Evolutionary conservation across 108 stramenopile genomes (phyloP).

Genomic region (Stephanodiscus minutulus): DNA sequence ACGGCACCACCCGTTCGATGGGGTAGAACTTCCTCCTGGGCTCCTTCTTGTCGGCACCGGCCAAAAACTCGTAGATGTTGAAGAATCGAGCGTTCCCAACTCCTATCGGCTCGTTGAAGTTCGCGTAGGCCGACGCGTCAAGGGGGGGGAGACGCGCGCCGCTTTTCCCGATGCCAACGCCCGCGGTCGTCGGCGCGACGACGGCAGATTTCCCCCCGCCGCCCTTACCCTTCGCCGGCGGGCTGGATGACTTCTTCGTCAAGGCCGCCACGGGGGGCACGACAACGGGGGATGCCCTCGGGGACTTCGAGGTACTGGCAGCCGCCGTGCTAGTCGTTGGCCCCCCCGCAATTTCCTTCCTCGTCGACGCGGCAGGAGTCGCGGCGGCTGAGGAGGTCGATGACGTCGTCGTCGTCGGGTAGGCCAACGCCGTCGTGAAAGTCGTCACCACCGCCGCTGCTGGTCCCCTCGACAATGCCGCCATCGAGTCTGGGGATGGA

Average conservation of each 20-base stretch:
- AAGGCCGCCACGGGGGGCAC: slow-evolving; percentile 13
- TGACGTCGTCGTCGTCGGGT: no score
- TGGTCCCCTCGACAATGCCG: neutral
- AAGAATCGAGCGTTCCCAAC: slow-evolving; percentile 37
- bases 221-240: neutral
- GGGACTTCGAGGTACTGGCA: neutral
- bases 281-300: slow-evolving; percentile 7
- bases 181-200: neutral
- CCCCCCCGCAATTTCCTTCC: neutral
- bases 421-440: no score
- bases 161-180: slow-evolving; percentile 62
- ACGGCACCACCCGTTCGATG: slow-evolving; percentile 84
- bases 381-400: neutral
- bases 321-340: slow-evolving; percentile 9
- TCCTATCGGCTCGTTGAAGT: slow-evolving; percentile 39
- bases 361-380: neutral
- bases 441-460: no score
- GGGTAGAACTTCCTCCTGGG: slow-evolving; percentile 84
- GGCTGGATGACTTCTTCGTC: slow-evolving; percentile 7
- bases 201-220: slow-evolving; percentile 5
- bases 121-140: slow-evolving; percentile 23
- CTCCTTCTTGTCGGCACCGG: slow-evolving; percentile 72
- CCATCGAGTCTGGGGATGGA: neutral
- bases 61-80: slow-evolving; percentile 82
- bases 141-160: slow-evolving; percentile 38